Conservation (phyloP, 139 green algal genomes). For the Chlorella sp. region DNA sequence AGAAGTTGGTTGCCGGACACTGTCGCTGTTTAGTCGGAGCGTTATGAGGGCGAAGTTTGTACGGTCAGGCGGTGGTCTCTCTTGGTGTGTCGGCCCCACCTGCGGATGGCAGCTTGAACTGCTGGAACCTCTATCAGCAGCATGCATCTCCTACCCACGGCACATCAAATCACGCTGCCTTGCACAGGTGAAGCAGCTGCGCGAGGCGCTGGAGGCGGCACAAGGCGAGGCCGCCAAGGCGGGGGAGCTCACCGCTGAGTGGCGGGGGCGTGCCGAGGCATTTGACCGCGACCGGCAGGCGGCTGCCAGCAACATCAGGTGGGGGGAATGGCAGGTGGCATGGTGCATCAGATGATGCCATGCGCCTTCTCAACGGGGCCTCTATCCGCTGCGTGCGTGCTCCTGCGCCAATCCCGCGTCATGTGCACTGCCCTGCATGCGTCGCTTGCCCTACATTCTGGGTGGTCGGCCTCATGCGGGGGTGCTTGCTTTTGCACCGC, state of each 20-base stretch:
- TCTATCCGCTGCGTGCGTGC: too few species aligned
- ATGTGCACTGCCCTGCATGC: not conserved
- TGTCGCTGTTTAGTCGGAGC: not conserved
- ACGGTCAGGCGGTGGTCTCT: not conserved
- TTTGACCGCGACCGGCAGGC: slow-evolving; percentile 22
- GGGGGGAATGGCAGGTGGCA: too few species aligned
- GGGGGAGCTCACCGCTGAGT: not conserved
- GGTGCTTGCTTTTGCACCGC: not conserved
- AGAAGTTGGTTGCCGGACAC: not conserved
- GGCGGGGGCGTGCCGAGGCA: slow-evolving; percentile 16
- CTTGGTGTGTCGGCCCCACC: too few species aligned
- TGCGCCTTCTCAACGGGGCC: too few species aligned
- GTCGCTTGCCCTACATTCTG: not conserved
- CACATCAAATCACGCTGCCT: not conserved
- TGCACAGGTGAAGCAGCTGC: slow-evolving; percentile 16
- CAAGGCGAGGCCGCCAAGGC: not conserved
- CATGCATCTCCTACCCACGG: too few species aligned
- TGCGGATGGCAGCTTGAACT: too few species aligned
- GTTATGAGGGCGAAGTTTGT: not conserved
- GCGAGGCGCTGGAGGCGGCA: not conserved
- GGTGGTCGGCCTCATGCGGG: not conserved
- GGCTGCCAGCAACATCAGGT: slow-evolving; percentile 23
- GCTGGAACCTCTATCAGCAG: too few species aligned
- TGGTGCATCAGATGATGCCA: too few species aligned
- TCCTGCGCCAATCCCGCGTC: not conserved